Base-by-base conservation (phyloP, 306 rosid genomes). In the Inga oerstediana region DNA sequence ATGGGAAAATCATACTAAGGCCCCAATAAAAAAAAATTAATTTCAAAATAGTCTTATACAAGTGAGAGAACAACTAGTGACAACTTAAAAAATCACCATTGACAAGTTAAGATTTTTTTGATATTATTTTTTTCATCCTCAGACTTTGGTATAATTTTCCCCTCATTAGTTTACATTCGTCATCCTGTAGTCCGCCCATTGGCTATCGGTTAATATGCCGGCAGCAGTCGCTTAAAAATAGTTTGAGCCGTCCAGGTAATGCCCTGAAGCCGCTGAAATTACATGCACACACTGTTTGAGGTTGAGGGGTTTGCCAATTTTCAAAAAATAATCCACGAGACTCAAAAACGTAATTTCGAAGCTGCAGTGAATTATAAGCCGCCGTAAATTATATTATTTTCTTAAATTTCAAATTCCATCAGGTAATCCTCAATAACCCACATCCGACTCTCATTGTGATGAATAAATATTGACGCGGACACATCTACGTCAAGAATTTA, bases 401-500 rank as follows among this genome's bases (percentile, higher is more conserved):
- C 41, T 44, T 32, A 49, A 54, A 69, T 49, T 56, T 72, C 34
- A 43, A 54, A 41, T 77, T 82, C 87, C 79, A 77, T 10, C 54
- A 48, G 15, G 62, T 56, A 73, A 39, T 74, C 77, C 34, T 54
- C 62, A 68, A 80, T 19, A 45, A 67, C 52, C 22, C 22, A 68
- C 79, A 80, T 80, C 81, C 37, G 49, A 70, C 77, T 83, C 79
- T 75, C 44, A 19, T 74, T 76, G 52, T 83, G 71, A 75, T 75
- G 12, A 86, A 75, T 80, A 85, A 80, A 85, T 78, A 83, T 74
- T 70, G 35, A 61, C 56, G 87, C 81, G 87, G 82, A 59, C 78
- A 44, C 77, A 64, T 11, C 82, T 17, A 76, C 39, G 84, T 78
- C 72, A 56, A 85, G 76, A 77, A 80, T 67, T 13, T 58, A 51